Percentiles rank a stretch among this genome's conserved stretches.
These are phyloP conservation scores for Cladosporium cucumerinum DNA, from an alignment of 2,329 filamentous ascomycete species.

Conservation along the genomic window DNA sequence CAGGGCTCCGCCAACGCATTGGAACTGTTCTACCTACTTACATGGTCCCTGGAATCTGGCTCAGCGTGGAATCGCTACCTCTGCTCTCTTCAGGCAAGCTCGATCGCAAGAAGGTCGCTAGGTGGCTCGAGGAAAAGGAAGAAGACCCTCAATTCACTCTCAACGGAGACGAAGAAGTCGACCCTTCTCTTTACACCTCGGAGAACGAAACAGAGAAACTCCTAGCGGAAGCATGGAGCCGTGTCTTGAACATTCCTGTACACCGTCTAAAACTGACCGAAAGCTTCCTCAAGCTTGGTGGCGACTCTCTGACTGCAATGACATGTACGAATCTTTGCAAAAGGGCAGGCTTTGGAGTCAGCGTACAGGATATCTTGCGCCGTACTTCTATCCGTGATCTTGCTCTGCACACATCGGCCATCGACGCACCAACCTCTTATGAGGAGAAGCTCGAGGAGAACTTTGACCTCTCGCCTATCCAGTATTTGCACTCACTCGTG, in stretches of 20 bases:
- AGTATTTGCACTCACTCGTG: slow-evolving; percentile 15
- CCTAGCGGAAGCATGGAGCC: slow-evolving; percentile 6
- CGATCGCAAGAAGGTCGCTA: slow-evolving; percentile 12
- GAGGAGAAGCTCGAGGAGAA: slow-evolving; percentile 5
- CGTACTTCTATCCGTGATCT: slow-evolving; percentile 24
- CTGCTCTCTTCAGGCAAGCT: slow-evolving; percentile 16
- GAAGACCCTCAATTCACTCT: slow-evolving; percentile 10
- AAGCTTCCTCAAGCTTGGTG: slow-evolving; percentile 47
- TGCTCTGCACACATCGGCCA: slow-evolving; percentile 11
- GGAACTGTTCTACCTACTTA: slow-evolving; percentile 12
- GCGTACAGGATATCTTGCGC: slow-evolving; percentile 43
- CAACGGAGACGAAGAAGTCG: not conserved
- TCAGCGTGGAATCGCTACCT: slow-evolving; percentile 11
- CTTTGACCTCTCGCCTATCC: slow-evolving; percentile 13
- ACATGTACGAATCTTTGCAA: slow-evolving; percentile 41
- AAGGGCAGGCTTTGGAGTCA: slow-evolving; percentile 25
- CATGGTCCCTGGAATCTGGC: slow-evolving; percentile 18
- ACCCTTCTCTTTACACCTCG: not conserved
- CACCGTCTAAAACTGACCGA: slow-evolving; percentile 23
- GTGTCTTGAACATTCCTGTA: slow-evolving; percentile 11
- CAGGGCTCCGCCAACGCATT: slow-evolving; percentile 8
- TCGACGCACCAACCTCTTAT: not conserved
- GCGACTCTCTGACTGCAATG: slow-evolving; percentile 48
- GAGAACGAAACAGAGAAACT: slow-evolving; percentile 10
- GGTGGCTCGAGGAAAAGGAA: slow-evolving; percentile 13